Evolutionary conservation across 129 eudicot genomes (phyloP).

Genomic region (Ambrosia artemisiifolia): DNA sequence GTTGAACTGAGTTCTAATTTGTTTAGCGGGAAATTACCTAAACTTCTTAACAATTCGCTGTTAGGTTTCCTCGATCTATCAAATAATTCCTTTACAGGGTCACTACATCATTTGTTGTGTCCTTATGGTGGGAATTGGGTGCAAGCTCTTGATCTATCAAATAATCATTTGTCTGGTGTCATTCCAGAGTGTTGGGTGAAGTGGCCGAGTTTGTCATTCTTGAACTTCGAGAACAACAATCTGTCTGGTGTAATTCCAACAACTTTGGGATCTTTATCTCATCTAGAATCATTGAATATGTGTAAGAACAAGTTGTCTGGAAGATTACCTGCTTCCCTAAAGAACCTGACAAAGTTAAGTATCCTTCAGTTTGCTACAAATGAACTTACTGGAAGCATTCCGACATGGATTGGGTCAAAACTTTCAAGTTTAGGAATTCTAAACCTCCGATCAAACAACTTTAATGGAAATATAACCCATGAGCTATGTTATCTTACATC

Average conservation of each 20-base stretch:
- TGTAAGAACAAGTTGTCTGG: slow-evolving; percentile 9
- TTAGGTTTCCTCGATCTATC: slow-evolving; percentile 22
- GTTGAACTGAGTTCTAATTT: slow-evolving; percentile 31
- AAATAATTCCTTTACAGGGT: slow-evolving; percentile 28
- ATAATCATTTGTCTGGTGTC: slow-evolving; percentile 17
- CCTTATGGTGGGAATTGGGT: background rate
- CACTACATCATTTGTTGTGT: slow-evolving; percentile 32
- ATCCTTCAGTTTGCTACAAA: slow-evolving; percentile 18
- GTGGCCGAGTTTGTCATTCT: background rate
- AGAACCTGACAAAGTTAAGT: background rate
- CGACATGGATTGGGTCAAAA: slow-evolving; percentile 17
- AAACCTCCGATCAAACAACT: slow-evolving; percentile 9
- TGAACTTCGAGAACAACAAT: slow-evolving; percentile 12
- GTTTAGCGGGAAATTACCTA: slow-evolving; percentile 32
- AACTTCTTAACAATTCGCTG: background rate
- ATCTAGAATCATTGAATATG: background rate
- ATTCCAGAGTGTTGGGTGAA: background rate
- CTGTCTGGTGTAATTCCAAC: slow-evolving; percentile 4
- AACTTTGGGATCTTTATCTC: background rate
- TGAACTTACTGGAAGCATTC: slow-evolving; percentile 19
- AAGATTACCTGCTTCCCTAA: slow-evolving; percentile 5
- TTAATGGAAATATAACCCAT: slow-evolving; percentile 9
- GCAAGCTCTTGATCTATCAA: slow-evolving; percentile 18
- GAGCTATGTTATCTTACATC: background rate
- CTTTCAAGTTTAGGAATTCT: background rate